phyloP scores from a whole-genome alignment of 805 yeast species.

The Candida qinlingensis region DNA sequence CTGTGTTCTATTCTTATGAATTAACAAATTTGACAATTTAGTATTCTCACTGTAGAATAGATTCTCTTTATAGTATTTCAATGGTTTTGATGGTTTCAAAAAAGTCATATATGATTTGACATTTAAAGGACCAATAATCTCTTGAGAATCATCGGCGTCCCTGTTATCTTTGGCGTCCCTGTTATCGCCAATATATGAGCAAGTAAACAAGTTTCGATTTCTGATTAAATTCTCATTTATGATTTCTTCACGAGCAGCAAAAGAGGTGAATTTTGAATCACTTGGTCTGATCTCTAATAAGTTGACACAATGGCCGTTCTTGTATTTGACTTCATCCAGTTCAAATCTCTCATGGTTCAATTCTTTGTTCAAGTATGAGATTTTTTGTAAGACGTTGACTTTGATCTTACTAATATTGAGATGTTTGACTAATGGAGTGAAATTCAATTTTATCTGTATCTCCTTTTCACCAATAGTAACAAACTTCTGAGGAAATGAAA shows the following conservation, averaged over 20 bases:
- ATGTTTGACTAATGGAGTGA: constrained; percentile 61
- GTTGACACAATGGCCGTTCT: constrained; percentile 48
- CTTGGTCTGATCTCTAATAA: constrained; percentile 50
- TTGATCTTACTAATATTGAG: constrained; percentile 58
- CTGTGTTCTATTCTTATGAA: constrained; percentile 8
- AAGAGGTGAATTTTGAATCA: constrained; percentile 40
- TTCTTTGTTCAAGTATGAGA: constrained; percentile 56
- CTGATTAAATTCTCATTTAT: constrained; percentile 40
- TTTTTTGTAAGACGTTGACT: constrained; percentile 60
- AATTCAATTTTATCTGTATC: constrained; percentile 53
- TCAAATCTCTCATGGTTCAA: constrained; percentile 34
- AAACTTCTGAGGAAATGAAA: constrained; percentile 66
- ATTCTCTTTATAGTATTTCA: constrained; percentile 6
- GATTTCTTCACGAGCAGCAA: constrained; percentile 55
- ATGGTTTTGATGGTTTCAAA: constrained; percentile 16
- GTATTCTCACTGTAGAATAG: not conserved
- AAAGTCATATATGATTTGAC: constrained; percentile 17
- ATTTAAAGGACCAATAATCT: constrained; percentile 18
- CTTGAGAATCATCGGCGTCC: constrained; percentile 18
- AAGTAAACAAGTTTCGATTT: constrained; percentile 56
- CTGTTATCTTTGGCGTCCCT: constrained; percentile 25
- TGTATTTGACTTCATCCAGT: constrained; percentile 36
- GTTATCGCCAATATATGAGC: constrained; percentile 38
- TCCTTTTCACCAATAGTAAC: constrained; percentile 55
- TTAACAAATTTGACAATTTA: constrained; percentile 4